These are phyloP conservation scores for Linum lewisii DNA, from an alignment of 345 rosid species.

Conservation along the genomic window DNA sequence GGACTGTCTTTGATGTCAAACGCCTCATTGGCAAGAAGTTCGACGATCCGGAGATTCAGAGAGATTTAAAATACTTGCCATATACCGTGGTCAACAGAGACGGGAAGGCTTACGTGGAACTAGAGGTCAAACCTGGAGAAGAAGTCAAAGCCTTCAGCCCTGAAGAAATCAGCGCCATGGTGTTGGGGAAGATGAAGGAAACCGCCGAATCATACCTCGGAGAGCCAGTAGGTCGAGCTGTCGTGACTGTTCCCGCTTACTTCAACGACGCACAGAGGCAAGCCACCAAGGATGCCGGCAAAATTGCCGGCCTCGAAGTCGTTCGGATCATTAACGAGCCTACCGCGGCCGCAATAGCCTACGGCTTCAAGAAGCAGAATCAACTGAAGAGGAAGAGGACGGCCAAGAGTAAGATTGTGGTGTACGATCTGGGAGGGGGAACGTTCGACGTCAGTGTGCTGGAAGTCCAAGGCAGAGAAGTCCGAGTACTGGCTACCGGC, in stretches of 20 bases:
- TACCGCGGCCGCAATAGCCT: constrained; percentile 49
- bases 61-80: too few species aligned
- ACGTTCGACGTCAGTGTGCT: constrained; percentile 44
- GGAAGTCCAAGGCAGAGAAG: constrained; percentile 37
- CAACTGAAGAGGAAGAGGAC: constrained; percentile 33
- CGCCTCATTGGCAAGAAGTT: constrained; percentile 45
- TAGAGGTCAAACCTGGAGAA: too few species aligned
- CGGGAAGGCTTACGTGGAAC: too few species aligned
- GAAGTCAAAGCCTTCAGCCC: too few species aligned
- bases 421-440: constrained; percentile 43
- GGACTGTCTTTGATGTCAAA: constrained; percentile 47
- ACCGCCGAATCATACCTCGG: constrained; percentile 52
- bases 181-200: too few species aligned
- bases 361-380: constrained; percentile 19
- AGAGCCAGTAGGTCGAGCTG: constrained; percentile 41
- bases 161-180: too few species aligned
- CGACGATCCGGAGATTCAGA: too few species aligned
- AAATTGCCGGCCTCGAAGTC: too few species aligned
- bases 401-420: constrained; percentile 13
- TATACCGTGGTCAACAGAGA: too few species aligned
- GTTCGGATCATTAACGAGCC: constrained; percentile 50
- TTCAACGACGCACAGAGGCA: constrained; percentile 37
- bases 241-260: constrained; percentile 46
- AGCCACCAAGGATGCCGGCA: constrained; percentile 29
- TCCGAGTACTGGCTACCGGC: constrained; percentile 41